Conservation (phyloP, 1,284 basidiomycete species). For the Puccinia polysora region DNA sequence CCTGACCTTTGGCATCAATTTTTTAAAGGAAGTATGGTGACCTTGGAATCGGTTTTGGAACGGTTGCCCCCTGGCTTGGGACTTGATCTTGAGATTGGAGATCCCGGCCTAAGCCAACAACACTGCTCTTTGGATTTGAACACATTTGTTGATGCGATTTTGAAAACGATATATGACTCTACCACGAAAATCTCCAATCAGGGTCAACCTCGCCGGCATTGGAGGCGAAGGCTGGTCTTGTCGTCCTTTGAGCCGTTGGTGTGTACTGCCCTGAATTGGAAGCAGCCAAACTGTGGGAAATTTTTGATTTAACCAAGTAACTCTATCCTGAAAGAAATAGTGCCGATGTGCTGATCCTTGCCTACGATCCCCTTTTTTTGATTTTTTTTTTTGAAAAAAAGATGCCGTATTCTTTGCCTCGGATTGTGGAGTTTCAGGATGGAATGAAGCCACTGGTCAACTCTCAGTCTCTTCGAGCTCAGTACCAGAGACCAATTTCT, state of each 20-base stretch:
- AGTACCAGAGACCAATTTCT: neutral
- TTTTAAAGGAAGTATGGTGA: conserved; percentile 13
- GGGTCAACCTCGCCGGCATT: neutral
- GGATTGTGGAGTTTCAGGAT: conserved; percentile 67
- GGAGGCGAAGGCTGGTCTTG: conserved; percentile 62
- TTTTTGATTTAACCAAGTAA: neutral
- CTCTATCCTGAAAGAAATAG: neutral
- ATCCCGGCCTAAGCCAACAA: conserved; percentile 55
- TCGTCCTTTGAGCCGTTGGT: conserved; percentile 81
- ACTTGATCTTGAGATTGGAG: conserved; percentile 67
- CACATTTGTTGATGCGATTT: conserved; percentile 71
- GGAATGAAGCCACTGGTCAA: conserved; percentile 9
- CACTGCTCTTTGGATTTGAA: conserved; percentile 61
- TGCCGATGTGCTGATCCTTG: neutral
- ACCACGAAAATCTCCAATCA: conserved; percentile 3
- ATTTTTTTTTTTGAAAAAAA: conserved; percentile 10
- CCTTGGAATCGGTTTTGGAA: conserved; percentile 17
- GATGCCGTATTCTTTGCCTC: conserved; percentile 91
- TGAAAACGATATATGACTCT: conserved; percentile 70
- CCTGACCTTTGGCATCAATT: conserved; percentile 13
- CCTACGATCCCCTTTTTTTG: neutral
- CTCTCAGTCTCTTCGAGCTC: conserved; percentile 51
- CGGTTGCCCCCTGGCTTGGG: conserved; percentile 63
- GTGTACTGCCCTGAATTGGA: conserved; percentile 91
- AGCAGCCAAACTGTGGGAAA: conserved; percentile 77